Evolutionary conservation across 306 rosid genomes (phyloP).

Genomic region (Rosa multiflora): DNA sequence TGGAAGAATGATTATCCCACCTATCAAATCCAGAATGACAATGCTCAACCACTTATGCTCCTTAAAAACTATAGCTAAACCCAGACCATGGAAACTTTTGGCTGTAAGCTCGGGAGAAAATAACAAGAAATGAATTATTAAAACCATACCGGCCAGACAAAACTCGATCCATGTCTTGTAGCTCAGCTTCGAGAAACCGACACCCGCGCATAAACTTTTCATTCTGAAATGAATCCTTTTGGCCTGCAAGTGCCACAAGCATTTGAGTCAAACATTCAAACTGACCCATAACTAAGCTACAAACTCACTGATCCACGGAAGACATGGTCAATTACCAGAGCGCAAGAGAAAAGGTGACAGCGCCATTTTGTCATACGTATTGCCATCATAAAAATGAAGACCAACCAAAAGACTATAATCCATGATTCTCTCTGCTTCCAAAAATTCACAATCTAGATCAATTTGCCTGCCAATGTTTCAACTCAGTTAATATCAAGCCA

Average conservation of each 20-base stretch:
- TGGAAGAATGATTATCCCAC: conserved; percentile 27
- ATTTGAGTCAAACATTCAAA: conserved; percentile 20
- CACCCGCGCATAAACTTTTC: conserved; percentile 93
- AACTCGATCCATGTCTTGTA: conserved; percentile 87
- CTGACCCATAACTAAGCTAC: neutral
- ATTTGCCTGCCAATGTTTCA: conserved; percentile 65
- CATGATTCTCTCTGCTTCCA: conserved; percentile 94
- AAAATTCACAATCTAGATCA: conserved; percentile 82
- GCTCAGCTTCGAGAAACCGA: conserved; percentile 92
- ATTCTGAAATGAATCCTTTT: conserved; percentile 75
- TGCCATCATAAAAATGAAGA: conserved; percentile 85
- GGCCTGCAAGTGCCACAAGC: conserved; percentile 47
- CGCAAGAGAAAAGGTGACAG: conserved; percentile 82
- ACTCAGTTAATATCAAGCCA: conserved; percentile 25
- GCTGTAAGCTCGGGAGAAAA: neutral
- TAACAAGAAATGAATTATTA: neutral
- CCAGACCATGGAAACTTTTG: neutral
- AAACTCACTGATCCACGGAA: neutral
- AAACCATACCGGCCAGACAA: conserved; percentile 82
- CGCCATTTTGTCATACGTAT: conserved; percentile 73
- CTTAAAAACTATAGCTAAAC: neutral
- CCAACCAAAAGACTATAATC: conserved; percentile 97
- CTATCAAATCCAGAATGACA: conserved; percentile 19
- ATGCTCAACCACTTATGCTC: neutral
- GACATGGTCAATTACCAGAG: conserved; percentile 49